A percentile compares a stretch with the other conserved stretches of the same genome.
These are phyloP conservation scores for Populus hybrid DNA, from an alignment of 441 rosid genomes.

Conservation along the genomic window DNA sequence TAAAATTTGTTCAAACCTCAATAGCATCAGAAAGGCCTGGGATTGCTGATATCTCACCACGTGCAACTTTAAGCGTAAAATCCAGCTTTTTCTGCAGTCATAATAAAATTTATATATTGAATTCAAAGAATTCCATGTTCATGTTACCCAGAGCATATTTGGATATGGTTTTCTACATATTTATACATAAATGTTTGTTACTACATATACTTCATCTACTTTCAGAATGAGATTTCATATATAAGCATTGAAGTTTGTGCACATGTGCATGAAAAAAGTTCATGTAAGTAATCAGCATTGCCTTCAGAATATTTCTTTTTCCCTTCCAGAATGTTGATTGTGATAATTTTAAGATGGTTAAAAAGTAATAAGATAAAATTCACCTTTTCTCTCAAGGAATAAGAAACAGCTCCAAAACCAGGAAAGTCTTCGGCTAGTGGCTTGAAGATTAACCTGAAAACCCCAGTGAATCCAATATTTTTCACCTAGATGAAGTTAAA, in stretches of 20 bases:
- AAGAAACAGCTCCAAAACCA: conserved; percentile 94
- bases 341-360: neutral
- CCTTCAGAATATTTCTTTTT: neutral
- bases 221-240: neutral
- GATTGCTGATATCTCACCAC: conserved; percentile 84
- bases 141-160: neutral
- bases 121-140: neutral
- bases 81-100: conserved; percentile 44
- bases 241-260: neutral
- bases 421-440: conserved; percentile 95
- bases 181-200: neutral
- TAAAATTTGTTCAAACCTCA: conserved; percentile 12
- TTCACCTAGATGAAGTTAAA: conserved; percentile 56
- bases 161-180: neutral
- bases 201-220: neutral
- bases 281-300: neutral
- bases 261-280: neutral
- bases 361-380: neutral
- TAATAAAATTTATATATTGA: too few species aligned
- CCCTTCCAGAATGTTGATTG: neutral
- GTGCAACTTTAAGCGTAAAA: conserved; percentile 75
- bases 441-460: conserved; percentile 96
- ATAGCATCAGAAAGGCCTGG: conserved; percentile 89
- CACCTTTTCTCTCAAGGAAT: conserved; percentile 88
- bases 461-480: conserved; percentile 92